Evolutionary conservation across 176 grass and related monocot genomes (phyloP), one percentile per base, ranked within the genome.

Genomic region (Aegilops tauschii): DNA sequence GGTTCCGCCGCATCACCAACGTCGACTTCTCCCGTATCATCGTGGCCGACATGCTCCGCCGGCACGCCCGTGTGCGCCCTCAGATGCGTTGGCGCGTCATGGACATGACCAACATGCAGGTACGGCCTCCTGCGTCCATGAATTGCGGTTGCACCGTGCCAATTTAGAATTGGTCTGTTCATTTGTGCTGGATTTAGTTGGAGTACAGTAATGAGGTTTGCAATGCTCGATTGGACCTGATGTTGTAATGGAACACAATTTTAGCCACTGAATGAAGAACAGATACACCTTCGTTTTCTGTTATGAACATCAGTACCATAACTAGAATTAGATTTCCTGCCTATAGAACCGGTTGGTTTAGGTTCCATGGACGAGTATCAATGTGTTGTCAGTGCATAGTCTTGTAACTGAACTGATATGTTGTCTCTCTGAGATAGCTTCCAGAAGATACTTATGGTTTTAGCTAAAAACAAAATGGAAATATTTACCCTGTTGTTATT

Each of bases 71-170:
- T 16, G 86, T 83, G 16, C 84, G 92, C 3, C 96, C 93, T 21
- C 93, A 96, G 92, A 98, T 98, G 96, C 87, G 94, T 8, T 98
- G 97, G 97, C 92, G 89, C 37, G 91, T 96, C 75, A 98, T 98
- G 94, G 97, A 98, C 88, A 96, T 98, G 84, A 98, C 94, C 54
- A 66, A 88, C 3, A 90, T 98, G 88, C 94, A 98, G 90, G 97
- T 96, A 83, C 9, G 13, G 16, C 7, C 65, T 16, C 59, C n/a
- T 9, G 30, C 31, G 37, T 13, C 37, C 37, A 7, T 30, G 0
- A 56, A 12, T 28, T 49, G 50, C 16, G 11, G 59, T 49, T 66
- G 21, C 44, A 28, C 69, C 40, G 50, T 65, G 52, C 5, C 21
- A 75, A 77, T 66, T 82, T 77, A 32, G 30, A 21, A 69, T 81